Conservation (phyloP, 78 protist species). For the Dictyostelium discoideum region dicty_2.7 NC_007090.3:1958501-1959000, state of each 20-base stretch:
- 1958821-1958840: conserved; percentile 81
- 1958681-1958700: conserved; percentile 51
- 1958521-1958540: conserved; percentile 61
- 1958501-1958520: conserved; percentile 41
- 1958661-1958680: conserved; percentile 34
- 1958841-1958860: background rate
- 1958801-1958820: conserved; percentile 78
- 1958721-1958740: conserved; percentile 66
- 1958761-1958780: conserved; percentile 73
- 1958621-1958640: conserved; percentile 68
- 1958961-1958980: conserved; percentile 56
- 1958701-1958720: conserved; percentile 61
- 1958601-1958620: conserved; percentile 69
- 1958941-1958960: conserved; percentile 60
- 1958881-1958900: background rate
- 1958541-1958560: conserved; percentile 76
- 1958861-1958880: background rate
- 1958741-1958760: conserved; percentile 72
- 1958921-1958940: conserved; percentile 48
- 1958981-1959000: conserved; percentile 77
- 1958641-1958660: conserved; percentile 40
- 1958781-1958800: conserved; percentile 78
- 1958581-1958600: conserved; percentile 59
- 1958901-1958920: conserved; percentile 36
- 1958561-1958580: conserved; percentile 58